Evolutionary conservation across 1,139 yeast species (phyloP), one percentile per base, ranked within the genome.

Genomic region (Candida sp.): DNA sequence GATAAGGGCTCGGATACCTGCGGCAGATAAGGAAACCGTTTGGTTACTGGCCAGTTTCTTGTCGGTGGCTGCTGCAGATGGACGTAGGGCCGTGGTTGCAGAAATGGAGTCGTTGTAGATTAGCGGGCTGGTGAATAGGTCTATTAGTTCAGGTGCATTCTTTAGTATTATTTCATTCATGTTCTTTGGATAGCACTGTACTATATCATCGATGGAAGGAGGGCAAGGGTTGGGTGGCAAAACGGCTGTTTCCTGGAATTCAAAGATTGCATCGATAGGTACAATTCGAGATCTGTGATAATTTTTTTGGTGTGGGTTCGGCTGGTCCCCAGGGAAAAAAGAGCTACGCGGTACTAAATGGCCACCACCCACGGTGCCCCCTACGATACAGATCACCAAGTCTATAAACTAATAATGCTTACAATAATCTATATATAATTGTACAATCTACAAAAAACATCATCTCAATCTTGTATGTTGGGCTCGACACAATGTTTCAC

Each of bases 1-100:
- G n/a, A 89, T 77, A 38, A 91, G 60, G 0, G 97, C 97, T 45
- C 98, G 75, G 7, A 90, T 83, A 51, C 96, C 91, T 0, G 97
- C 97, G 0, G 96, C 86, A 8, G 90, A 80, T 17, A 75, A 60
- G 3, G 82, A 65, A 1, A 76, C 80, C 1, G 75, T 67, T 54
- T 73, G 75, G 54, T 75, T 74, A 44, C 68, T 64, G 37, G 59
- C 54, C 37, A 56, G 62, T 23, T 53, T 52, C 17, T 43, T 46
- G 33, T 26, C 22, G 32, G n/a, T 17, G 11, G 26, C 5, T 17
- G 22, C 12, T 2, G 30, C 22, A 17, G 12, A 23, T 7, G 23
- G 44, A 42, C 8, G 26, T 26, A 42, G 35, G 7, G 8, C 23
- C 5, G 38, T 7, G 23, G 38, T 7, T 33, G n/a, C 35, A 33